These are phyloP conservation scores for Microsporum canis DNA, from an alignment of 2,329 filamentous ascomycete genomes.

Conservation along the genomic window DNA sequence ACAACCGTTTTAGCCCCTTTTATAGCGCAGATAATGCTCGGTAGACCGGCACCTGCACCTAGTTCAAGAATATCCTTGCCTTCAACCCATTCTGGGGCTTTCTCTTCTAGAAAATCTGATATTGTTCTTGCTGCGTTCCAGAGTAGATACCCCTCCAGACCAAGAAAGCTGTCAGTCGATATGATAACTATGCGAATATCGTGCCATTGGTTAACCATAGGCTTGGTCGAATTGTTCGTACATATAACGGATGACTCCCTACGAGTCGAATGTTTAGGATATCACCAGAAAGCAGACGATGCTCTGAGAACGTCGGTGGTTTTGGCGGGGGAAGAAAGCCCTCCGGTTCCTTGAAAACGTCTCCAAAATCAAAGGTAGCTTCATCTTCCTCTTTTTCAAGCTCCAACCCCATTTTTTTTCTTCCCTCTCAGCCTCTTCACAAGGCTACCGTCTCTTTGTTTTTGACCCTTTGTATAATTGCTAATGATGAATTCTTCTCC, in stretches of 20 bases:
- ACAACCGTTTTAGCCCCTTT: conserved; percentile 59
- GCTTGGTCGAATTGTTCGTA: conserved; percentile 28
- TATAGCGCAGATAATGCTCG: conserved; percentile 64
- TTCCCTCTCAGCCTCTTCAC: not conserved
- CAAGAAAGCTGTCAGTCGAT: conserved; percentile 16
- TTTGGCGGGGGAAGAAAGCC: conserved; percentile 71
- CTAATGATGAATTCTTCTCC: not conserved
- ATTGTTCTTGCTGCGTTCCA: conserved; percentile 83
- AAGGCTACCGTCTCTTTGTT: not conserved
- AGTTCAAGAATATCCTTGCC: conserved; percentile 71
- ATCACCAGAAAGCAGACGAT: conserved; percentile 56
- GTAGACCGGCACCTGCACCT: conserved; percentile 76
- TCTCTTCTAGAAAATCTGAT: conserved; percentile 63
- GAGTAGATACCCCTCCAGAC: conserved; percentile 59
- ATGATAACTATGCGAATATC: not conserved
- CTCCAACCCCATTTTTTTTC: not conserved
- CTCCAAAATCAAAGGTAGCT: conserved; percentile 29
- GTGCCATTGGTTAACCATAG: not conserved
- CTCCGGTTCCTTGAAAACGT: conserved; percentile 68
- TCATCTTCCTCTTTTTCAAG: conserved; percentile 14
- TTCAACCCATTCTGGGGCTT: conserved; percentile 48
- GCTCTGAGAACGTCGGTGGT: conserved; percentile 59
- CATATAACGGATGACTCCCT: conserved; percentile 77
- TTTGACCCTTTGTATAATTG: too few relatives aligned
- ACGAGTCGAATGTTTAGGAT: conserved; percentile 64